Percentiles rank a stretch among this genome's conserved stretches.
Conservation (phyloP, 192 early-diverging fungal genomes). For the Geosiphon pyriformis region DNA sequence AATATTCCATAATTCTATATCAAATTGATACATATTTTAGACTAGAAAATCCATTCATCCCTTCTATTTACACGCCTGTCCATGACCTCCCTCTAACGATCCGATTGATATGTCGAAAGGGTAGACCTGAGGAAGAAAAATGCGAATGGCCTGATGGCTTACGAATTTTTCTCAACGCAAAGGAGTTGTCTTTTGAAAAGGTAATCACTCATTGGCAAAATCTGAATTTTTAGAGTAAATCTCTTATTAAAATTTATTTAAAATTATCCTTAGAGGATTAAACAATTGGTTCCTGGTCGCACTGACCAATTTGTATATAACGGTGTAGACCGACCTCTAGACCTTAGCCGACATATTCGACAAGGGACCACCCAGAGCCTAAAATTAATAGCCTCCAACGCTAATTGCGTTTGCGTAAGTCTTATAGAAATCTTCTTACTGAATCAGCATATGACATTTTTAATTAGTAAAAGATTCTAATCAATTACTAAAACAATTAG, state of each 20-base stretch:
- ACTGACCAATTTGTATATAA: background rate
- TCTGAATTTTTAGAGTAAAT: background rate
- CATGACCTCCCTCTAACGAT: background rate
- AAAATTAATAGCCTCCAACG: background rate
- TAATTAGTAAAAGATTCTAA: too few species aligned
- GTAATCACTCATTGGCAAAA: background rate
- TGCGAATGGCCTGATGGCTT: conserved; percentile 7
- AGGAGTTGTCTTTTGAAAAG: background rate
- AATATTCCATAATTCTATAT: too few species aligned
- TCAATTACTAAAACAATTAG: too few species aligned
- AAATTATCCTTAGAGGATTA: background rate
- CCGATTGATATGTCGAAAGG: background rate
- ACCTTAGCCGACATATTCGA: background rate
- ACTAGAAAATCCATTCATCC: background rate
- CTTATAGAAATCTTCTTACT: too few species aligned
- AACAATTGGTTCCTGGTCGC: background rate
- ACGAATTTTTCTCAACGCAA: background rate
- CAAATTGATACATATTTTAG: background rate
- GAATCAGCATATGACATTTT: too few species aligned
- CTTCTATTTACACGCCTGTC: background rate
- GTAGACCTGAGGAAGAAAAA: background rate
- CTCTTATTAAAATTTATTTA: background rate
- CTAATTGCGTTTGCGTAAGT: background rate
- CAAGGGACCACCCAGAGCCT: background rate
- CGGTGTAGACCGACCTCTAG: background rate